Base-by-base conservation (phyloP, 2,329 filamentous ascomycete genomes). In the Metarhizium sp. region DNA sequence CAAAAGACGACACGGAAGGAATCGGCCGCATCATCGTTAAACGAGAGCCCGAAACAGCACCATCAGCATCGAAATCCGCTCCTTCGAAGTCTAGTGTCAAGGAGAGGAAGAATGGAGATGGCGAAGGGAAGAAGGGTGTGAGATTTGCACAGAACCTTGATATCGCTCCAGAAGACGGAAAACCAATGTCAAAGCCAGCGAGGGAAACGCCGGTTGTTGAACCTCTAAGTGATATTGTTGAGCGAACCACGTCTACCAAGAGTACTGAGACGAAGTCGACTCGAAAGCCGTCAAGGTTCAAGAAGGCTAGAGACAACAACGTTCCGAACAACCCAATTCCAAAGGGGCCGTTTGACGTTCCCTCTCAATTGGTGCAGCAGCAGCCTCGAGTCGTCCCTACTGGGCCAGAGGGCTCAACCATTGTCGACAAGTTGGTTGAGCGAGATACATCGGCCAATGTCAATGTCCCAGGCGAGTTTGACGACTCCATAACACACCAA, bases 61-160 rank as follows among this genome's bases (percentile, higher is more conserved):
- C 65, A 2, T 61, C 64, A 2, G 53, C 57, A 3, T 57, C 64
- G 29, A 58, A 55, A 40, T 32, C 60, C 2, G 36, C 51, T 11
- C 70, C 67, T 2, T 34, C 59, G 14, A 73, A 69, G 50, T 71
- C 71, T 18, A 69, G 59, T 42, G 60, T 71, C 32, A 70, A 68
- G 42, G 66, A 69, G 49, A 67, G 61, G 50, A 61, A 62, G 30
- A 45, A 55, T 40, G 55, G 56, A 8, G 59, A 60, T 2, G 38
- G 43, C 10, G 58, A 63, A 14, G 62, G 64, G 48, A 80, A 79
- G 66, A 95, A 94, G 72, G 85, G 81, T 16, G 91, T 96, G 30
- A 82, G 86, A n/a, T 96, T 96, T 69, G 86, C 90, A 2, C 74
- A 85, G 38, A 77, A 78, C 6, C 73, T 95, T 38, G 88, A 94